phyloP scores from a whole-genome alignment of 2,329 filamentous ascomycete species.

The Lachnellula arida region DNA sequence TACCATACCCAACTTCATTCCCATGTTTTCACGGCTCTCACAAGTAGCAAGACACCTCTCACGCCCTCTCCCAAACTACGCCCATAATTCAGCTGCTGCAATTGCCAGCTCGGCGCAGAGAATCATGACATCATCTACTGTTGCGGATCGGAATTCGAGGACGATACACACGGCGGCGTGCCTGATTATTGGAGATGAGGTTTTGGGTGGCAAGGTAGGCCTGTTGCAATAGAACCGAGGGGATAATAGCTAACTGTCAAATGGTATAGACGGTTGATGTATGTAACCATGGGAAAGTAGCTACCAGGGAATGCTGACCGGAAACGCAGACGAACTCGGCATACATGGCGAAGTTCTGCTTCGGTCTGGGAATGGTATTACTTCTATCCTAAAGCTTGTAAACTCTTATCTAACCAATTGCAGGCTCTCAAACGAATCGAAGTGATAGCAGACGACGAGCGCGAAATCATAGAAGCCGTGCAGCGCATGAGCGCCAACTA shows the following conservation, averaged over 20 bases:
- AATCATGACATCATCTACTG: constrained; percentile 44
- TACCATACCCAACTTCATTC: not conserved
- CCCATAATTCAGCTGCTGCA: constrained; percentile 36
- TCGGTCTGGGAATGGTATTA: constrained; percentile 53
- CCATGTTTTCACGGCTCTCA: constrained; percentile 72
- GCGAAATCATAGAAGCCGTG: constrained; percentile 80
- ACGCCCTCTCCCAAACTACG: constrained; percentile 54
- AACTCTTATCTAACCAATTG: constrained; percentile 41
- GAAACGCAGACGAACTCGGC: constrained; percentile 55
- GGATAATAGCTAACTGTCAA: constrained; percentile 29
- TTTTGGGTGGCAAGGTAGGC: constrained; percentile 84
- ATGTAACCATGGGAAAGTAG: constrained; percentile 8
- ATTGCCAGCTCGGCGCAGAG: constrained; percentile 12
- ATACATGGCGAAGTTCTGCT: constrained; percentile 62
- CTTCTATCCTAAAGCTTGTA: constrained; percentile 52
- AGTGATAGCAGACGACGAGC: constrained; percentile 88
- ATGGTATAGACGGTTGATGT: constrained; percentile 35
- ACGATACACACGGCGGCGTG: constrained; percentile 87
- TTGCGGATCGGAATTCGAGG: constrained; percentile 52
- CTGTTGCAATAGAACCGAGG: not conserved
- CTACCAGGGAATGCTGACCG: constrained; percentile 15
- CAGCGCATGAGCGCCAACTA: constrained; percentile 83
- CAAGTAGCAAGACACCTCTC: constrained; percentile 70
- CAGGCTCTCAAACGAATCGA: constrained; percentile 78
- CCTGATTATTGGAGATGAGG: constrained; percentile 95